A percentile compares a stretch with the other conserved stretches of the same genome.
phyloP scores from a whole-genome alignment of 495 filamentous ascomycete species.

The Penicillium turbatum region DNA sequence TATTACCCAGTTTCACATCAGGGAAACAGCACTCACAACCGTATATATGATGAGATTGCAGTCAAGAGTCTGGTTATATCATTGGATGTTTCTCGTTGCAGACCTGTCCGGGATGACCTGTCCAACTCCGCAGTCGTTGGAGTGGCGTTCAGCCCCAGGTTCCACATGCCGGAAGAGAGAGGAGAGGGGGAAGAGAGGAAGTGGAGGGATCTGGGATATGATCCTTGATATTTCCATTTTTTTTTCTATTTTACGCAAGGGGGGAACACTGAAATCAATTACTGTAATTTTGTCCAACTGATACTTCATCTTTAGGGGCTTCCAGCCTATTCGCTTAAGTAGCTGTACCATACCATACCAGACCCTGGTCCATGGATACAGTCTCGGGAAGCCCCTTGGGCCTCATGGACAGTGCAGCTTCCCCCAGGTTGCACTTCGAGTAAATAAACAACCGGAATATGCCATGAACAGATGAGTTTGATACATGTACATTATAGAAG shows the following conservation, averaged over 20 bases:
- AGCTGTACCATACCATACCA: conserved; percentile 3
- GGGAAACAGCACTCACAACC: neutral
- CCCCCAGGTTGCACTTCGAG: too few relatives aligned
- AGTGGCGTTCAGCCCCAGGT: conserved; percentile 27
- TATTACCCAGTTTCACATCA: neutral
- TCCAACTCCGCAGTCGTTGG: conserved; percentile 8
- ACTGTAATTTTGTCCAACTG: neutral
- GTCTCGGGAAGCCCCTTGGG: conserved; percentile 15
- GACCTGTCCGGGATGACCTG: conserved; percentile 1
- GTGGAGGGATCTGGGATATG: neutral
- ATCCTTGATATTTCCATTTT: neutral
- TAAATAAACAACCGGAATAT: conserved; percentile 1
- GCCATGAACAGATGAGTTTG: neutral
- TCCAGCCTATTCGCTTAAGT: neutral
- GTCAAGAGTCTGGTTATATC: neutral
- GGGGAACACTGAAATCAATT: neutral
- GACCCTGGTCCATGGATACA: conserved; percentile 17
- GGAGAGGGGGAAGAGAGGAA: neutral
- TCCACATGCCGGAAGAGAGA: conserved; percentile 17
- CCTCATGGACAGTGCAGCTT: conserved; percentile 1
- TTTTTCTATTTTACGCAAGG: conserved; percentile 8
- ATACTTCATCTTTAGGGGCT: neutral
- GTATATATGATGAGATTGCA: neutral
- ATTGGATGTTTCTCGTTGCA: neutral
- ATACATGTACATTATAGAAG: neutral